Base-by-base conservation (phyloP, 2,329 filamentous ascomycete genomes). In the Incumbomyces delicatus region DNA sequence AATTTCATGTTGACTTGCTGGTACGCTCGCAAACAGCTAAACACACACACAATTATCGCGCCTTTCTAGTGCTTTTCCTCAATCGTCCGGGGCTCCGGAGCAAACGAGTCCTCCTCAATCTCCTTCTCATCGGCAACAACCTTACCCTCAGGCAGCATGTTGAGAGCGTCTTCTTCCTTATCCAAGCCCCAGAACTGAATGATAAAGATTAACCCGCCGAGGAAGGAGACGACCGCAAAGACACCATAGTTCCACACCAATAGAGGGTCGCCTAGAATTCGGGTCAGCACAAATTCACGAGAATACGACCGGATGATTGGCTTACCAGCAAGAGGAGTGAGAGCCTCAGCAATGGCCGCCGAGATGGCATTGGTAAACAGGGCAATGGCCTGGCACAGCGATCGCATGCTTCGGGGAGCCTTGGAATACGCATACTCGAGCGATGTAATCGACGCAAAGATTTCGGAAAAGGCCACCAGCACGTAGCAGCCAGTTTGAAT, bases 381-480 rank as follows among this genome's bases (percentile, higher is more conserved):
- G 59, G 80, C 80, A 56, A 87, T 70, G 16, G 78, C 76, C 63
- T 69, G 72, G 6, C 88, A 81, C 11, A 88, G 72, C 1, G 81
- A 85, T 61, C 80, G 77, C 80, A 86, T 83, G 59, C 71, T 77
- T 35, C 75, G 74, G 2, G 83, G 82, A 0, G 83, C 82, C 64
- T 86, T 85, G 57, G 80, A 84, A 64, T 80, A 86, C 16, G 81
- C 82, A 54, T 86, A 85, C 61, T 87, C 83, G 10, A 84, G 73
- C 50, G 78, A 77, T 1, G 81, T 83, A 50, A 86, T 78, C 8
- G 77, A 81, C 37, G 77, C 76, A 56, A 81, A 76, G 48, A 81
- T 79, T 60, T 82, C 68, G 20, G 69, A 71, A 27, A 69, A 54
- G 7, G 75, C 73, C 14, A 77, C 74, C 18, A 80, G 64, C 6